Evolutionary conservation across 441 rosid species (phyloP), one percentile per base, ranked within the genome.

Genomic region (Bruguiera hainesii): DNA sequence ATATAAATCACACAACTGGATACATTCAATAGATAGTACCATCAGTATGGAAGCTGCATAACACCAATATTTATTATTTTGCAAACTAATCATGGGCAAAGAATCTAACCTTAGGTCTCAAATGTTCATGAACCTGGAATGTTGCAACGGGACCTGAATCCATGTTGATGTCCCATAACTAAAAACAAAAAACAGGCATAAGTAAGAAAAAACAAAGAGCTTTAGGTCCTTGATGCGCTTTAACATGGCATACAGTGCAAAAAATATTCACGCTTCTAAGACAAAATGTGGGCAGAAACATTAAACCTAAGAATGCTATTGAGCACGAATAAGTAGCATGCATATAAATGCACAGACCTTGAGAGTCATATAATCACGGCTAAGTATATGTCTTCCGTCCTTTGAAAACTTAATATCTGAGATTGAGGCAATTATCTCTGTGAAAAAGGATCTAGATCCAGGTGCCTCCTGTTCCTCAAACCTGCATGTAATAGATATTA

Each of bases 321-420:
- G 18, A 30, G 59, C 37, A 71, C 3, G 0, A 2, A 37, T 37
- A 2, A 37, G 16, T 37, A 19, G 20, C 16, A n/a, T 55, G 58
- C 9, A 39, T 16, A 67, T 20, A 64, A 66, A 65, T 72, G 66
- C 25, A 11, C 78, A 63, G 74, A 96, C 99, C 98, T 96, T 96
- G 61, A 96, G 97, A 48, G 96, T 90, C 99, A 96, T 96, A 89
- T 96, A 96, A 78, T 96, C 99, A 6, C 99, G 98, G 81, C 98
- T 93, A 53, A 96, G 98, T 63, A 96, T 83, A 75, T 88, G 83
- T 75, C 99, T 84, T 75, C 99, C 99, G 66, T 90, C 87, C 79
- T 80, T 93, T 18, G 96, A 83, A 78, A 96, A 96, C 75, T 87
- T 96, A 67, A 93, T 85, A 84, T 96, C 99, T 56, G 99, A 96